Base-by-base conservation (phyloP, 345 rosid species). In the Balakata baccata region DNA sequence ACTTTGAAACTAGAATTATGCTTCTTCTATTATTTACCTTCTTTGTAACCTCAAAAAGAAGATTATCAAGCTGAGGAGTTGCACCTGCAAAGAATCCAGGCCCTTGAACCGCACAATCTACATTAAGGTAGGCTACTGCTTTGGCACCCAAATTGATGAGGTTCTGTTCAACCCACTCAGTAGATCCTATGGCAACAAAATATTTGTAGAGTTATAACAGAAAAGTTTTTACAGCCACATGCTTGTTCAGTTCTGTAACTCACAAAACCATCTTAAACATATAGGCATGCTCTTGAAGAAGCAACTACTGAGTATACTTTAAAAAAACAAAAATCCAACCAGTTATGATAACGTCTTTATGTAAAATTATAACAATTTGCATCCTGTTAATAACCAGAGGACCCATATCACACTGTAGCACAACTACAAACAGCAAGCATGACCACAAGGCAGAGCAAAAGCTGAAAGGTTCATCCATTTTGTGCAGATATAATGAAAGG, bases 101-200 rank as follows among this genome's bases (percentile, higher is more conserved):
- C 65, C 98, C 99, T 89, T 95, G 99, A 82, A 91, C 99, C 0
- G 99, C 99, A 67, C 99, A 92, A 81, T 92, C 98, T n/a, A 95
- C 97, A 68, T 95, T 95, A 68, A 95, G 89, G 71, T 95, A 95
- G 13, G 98, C 92, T 69, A 91, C 91, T 45, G 92, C 96, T 86
- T 86, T 92, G 62, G 91, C 89, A 67, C 94, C 88, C 75, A 92
- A 79, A 86, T 88, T 95, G 58, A 87, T 74, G 59, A 92, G 79
- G 81, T 95, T 95, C 73, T 89, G 92, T 79, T 95, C 99, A 75
- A 95, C 90, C 99, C 99, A 95, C 85, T 95, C 99, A 1, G 98
- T 92, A 61, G 99, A 95, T 74, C 99, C 98, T 67, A 85, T 67
- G 66, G 46, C 79, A 82, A 72, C 66, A 74, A 3, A 75, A 20